A percentile compares a stretch with the other conserved stretches of the same genome.
These are phyloP conservation scores for Nothophytophthora sp. DNA, from an alignment of 352 stramenopile genomes.

Conservation along the genomic window DNA sequence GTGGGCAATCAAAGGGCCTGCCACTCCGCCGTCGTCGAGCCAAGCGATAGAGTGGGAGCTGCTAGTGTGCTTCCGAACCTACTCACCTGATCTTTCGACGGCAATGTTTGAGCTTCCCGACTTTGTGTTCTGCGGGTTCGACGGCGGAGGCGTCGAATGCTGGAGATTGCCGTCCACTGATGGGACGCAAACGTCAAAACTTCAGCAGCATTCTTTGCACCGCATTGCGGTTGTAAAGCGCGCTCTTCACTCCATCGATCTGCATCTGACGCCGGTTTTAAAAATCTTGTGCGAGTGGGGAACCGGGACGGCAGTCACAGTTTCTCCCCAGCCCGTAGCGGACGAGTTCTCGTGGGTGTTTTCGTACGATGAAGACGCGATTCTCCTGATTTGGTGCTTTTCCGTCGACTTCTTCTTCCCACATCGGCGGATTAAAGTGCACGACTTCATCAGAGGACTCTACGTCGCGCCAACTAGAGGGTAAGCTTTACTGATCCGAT, in stretches of 20 bases:
- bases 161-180: conserved; percentile 32
- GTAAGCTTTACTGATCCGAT: no score
- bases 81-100: conserved; percentile 33
- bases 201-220: conserved; percentile 12
- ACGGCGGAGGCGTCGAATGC: conserved; percentile 51
- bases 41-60: conserved; percentile 34
- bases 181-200: conserved; percentile 4
- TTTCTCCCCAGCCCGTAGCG: conserved; percentile 3
- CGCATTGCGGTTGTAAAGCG: conserved; percentile 45
- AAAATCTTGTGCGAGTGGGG: conserved; percentile 36
- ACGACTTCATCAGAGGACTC: conserved; percentile 35
- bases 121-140: conserved; percentile 58
- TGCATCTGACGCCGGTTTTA: conserved; percentile 43
- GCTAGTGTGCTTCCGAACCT: conserved; percentile 48
- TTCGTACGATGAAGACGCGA: conserved; percentile 43
- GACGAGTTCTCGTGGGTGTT: conserved; percentile 60
- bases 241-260: conserved; percentile 47
- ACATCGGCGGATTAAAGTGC: conserved; percentile 45
- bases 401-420: conserved; percentile 55
- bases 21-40: neutral
- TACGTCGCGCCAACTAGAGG: conserved; percentile 20
- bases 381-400: conserved; percentile 62
- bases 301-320: conserved; percentile 9
- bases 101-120: conserved; percentile 29
- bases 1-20: conserved; percentile 25